Conservation (phyloP, 371 early-diverging fungal species). For the Circinella umbellata region DNA sequence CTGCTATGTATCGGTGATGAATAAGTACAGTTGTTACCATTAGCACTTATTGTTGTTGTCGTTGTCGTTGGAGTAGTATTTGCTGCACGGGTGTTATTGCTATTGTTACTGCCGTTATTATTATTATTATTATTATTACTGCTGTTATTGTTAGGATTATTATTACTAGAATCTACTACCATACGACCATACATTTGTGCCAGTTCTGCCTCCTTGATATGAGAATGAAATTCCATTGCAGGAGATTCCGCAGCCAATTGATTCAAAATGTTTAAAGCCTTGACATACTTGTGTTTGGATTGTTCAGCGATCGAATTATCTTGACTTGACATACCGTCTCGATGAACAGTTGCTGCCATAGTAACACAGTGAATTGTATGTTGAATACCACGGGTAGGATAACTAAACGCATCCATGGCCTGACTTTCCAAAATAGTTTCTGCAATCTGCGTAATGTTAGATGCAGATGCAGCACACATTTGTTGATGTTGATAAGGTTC, state of each 20-base stretch:
- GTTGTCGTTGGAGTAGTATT: not conserved
- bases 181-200: slow-evolving; percentile 33
- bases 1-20: slow-evolving; percentile 11
- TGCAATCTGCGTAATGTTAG: slow-evolving; percentile 45
- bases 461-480: slow-evolving; percentile 47
- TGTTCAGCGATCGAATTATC: slow-evolving; percentile 14
- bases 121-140: slow-evolving; percentile 3
- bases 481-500: slow-evolving; percentile 38
- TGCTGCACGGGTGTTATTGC: slow-evolving; percentile 12
- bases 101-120: slow-evolving; percentile 9
- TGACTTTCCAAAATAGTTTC: slow-evolving; percentile 36
- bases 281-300: slow-evolving; percentile 33
- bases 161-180: slow-evolving; percentile 18
- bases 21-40: not conserved
- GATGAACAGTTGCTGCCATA: slow-evolving; percentile 44
- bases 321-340: slow-evolving; percentile 28
- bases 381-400: slow-evolving; percentile 48
- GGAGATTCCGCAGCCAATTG: slow-evolving; percentile 38
- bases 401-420: slow-evolving; percentile 28
- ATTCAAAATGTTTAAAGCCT: slow-evolving; percentile 32
- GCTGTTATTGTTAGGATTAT: not conserved
- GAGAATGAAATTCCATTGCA: slow-evolving; percentile 34
- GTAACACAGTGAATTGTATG: slow-evolving; percentile 47
- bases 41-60: slow-evolving; percentile 6
- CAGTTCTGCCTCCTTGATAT: slow-evolving; percentile 34